Conservation (phyloP, 106 monocot species). For the Posidonia australis region DNA sequence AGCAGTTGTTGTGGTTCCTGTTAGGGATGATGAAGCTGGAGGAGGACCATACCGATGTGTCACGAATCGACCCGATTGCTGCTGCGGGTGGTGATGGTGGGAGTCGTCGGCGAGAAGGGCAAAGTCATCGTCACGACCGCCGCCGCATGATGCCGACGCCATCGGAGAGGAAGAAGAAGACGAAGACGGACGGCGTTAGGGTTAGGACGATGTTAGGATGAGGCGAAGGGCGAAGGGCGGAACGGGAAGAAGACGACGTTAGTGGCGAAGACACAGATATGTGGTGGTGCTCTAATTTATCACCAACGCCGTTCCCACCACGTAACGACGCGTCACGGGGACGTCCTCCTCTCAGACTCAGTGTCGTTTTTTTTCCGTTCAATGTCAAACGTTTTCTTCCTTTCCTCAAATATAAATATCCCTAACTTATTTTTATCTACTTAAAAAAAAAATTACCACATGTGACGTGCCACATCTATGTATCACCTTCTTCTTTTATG, state of each 20-base stretch:
- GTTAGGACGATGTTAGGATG: not conserved
- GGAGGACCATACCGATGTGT: conserved; percentile 4
- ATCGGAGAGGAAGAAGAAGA: too few relatives aligned
- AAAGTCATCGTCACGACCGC: conserved; percentile 1
- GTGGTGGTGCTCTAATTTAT: not conserved
- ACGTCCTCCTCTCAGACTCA: not conserved
- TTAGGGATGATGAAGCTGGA: not conserved
- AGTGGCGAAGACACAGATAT: not conserved
- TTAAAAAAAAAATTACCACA: too few relatives aligned
- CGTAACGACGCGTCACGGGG: not conserved
- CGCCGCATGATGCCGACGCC: not conserved
- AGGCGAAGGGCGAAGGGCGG: not conserved
- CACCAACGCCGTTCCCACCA: not conserved
- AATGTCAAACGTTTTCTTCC: not conserved
- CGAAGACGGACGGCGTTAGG: not conserved
- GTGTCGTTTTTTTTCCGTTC: not conserved
- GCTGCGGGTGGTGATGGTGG: not conserved
- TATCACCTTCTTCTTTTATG: too few relatives aligned
- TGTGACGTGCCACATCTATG: too few relatives aligned
- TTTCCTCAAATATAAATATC: too few relatives aligned
- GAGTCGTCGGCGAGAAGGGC: conserved; percentile 2
- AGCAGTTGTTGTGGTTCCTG: not conserved
- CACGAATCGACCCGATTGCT: not conserved
- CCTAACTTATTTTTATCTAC: too few relatives aligned
- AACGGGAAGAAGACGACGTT: conserved; percentile 4